A percentile compares a stretch with the other conserved stretches of the same genome.
phyloP scores from a whole-genome alignment of 1,284 basidiomycete genomes.

The Cryptococcus sp. region DNA sequence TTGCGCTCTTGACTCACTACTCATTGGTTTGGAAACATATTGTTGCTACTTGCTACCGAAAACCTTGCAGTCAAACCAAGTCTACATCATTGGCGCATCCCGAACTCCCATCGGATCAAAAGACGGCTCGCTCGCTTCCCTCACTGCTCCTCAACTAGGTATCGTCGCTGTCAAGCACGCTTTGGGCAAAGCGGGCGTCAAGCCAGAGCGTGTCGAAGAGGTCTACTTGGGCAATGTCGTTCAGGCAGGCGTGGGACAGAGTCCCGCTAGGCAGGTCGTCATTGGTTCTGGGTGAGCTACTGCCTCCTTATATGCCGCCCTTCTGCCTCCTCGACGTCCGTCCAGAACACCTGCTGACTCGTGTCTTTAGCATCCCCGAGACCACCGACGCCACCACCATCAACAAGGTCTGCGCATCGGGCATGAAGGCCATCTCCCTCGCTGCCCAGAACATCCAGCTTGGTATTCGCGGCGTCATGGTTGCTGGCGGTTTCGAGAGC shows the following conservation, averaged over 20 bases:
- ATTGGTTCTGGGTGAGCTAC: constrained; percentile 69
- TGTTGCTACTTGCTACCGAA: neutral
- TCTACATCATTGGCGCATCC: constrained; percentile 91
- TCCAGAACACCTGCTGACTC: constrained; percentile 13
- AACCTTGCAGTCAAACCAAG: constrained; percentile 55
- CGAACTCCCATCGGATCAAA: constrained; percentile 94
- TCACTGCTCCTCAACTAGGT: constrained; percentile 91
- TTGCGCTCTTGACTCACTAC: neutral
- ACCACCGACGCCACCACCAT: constrained; percentile 96
- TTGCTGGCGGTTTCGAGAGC: constrained; percentile 95
- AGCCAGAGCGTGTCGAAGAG: constrained; percentile 84
- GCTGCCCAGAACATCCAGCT: constrained; percentile 86
- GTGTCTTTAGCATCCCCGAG: constrained; percentile 59
- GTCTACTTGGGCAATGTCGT: constrained; percentile 97
- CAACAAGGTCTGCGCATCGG: constrained; percentile 98
- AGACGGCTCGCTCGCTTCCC: constrained; percentile 82
- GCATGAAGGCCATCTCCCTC: constrained; percentile 91
- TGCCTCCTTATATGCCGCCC: neutral
- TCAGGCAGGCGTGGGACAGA: constrained; percentile 93
- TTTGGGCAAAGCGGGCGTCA: constrained; percentile 74
- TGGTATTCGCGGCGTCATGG: constrained; percentile 77
- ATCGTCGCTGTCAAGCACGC: constrained; percentile 86
- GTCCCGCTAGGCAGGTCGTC: constrained; percentile 91
- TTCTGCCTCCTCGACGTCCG: neutral
- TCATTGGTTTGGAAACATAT: neutral